Base-by-base conservation (phyloP, 1,284 basidiomycete genomes). In the Pyrrhoderma noxium region DNA sequence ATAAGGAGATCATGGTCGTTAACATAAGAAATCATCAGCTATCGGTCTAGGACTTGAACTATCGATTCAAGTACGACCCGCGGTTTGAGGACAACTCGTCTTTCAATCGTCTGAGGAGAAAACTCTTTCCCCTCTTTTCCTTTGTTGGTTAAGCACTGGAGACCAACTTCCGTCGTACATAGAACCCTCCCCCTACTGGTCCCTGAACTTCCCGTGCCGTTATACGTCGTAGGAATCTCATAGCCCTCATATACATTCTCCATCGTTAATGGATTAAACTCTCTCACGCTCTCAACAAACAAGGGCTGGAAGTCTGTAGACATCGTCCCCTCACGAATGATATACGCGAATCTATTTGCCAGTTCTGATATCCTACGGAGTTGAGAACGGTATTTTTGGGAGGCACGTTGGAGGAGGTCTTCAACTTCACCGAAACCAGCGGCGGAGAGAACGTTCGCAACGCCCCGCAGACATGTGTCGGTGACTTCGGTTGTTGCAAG, bases 11-110 rank as follows among this genome's bases (percentile, higher is more conserved):
- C 35, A 9, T 37, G 35, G 16, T 37, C 35, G 35, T 37, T n/a
- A n/a, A n/a, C n/a, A n/a, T n/a, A n/a, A n/a, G n/a, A n/a, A n/a
- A n/a, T n/a, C n/a, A n/a, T n/a, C n/a, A n/a, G n/a, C 34, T 54
- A 54, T 42, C 52, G 47, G 39, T 56, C 54, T 16, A 56, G 36
- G 40, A 52, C 36, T 36, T 56, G 51, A 16, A 82, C 67, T 18
- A 82, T 80, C 27, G 79, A 80, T 60, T 87, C 84, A 49, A 87
- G 65, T 23, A 87, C 76, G 5, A 88, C 83, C 64, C 83, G 85
- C 14, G 85, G 83, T 60, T 72, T 72, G 52, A 87, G 65, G 40
- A 87, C 64, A 49, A 80, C 64, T 57, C 80, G 73, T 56, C 73
- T 73, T 53, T 86, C 83, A 47, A 80, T 65, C n/a, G 60, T 62